These are phyloP conservation scores for Vitellaria paradoxa DNA, from an alignment of 179 eudicot genomes.

Conservation along the genomic window DNA sequence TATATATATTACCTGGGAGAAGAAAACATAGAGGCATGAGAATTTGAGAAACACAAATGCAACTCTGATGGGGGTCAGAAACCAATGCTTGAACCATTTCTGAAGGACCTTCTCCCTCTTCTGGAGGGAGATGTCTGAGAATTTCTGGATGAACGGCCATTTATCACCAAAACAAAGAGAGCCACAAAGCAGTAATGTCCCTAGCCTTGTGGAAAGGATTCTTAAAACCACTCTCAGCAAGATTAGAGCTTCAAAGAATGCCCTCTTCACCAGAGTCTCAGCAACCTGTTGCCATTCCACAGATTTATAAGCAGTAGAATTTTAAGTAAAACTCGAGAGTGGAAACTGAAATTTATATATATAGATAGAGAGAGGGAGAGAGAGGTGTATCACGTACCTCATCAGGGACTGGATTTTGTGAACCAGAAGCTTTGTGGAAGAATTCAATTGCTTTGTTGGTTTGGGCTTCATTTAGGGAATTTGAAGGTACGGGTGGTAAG, in stretches of 20 bases:
- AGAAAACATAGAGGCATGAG: slow-evolving; percentile 34
- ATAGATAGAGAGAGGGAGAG: background rate
- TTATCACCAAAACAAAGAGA: slow-evolving; percentile 29
- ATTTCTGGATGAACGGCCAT: slow-evolving; percentile 59
- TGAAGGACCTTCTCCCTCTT: slow-evolving; percentile 53
- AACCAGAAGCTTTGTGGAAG: slow-evolving; percentile 43
- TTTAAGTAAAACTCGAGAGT: no score
- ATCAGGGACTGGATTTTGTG: slow-evolving; percentile 40
- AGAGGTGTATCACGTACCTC: slow-evolving; percentile 35
- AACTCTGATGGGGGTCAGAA: slow-evolving; percentile 32
- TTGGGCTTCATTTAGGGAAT: slow-evolving; percentile 17
- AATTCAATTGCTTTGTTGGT: slow-evolving; percentile 23
- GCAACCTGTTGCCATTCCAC: slow-evolving; percentile 34
- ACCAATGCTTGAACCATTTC: slow-evolving; percentile 48
- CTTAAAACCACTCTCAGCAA: slow-evolving; percentile 36
- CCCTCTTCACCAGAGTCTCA: slow-evolving; percentile 28
- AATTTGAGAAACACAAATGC: slow-evolving; percentile 39
- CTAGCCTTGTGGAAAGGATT: slow-evolving; percentile 50
- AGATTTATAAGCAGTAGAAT: background rate
- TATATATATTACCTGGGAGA: slow-evolving; percentile 31
- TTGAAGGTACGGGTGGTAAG: slow-evolving; percentile 39
- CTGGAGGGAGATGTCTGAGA: slow-evolving; percentile 34
- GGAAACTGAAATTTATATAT: no score
- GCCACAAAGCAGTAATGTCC: slow-evolving; percentile 60
- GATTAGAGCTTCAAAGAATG: slow-evolving; percentile 38